Base-by-base conservation (phyloP, 371 early-diverging fungal genomes). In the Haplosporangium sp. region DNA sequence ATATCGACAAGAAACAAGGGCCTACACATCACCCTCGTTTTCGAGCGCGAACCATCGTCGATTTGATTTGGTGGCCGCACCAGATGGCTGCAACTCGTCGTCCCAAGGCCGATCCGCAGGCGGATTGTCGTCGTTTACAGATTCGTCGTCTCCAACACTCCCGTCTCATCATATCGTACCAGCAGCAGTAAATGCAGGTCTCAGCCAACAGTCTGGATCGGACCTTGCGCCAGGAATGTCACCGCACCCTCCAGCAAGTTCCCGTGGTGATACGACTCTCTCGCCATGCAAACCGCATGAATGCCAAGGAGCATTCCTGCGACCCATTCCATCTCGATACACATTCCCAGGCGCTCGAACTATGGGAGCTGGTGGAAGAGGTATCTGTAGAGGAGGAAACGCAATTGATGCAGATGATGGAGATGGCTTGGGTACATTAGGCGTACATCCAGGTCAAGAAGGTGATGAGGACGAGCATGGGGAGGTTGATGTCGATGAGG, bases 361-460 rank as follows among this genome's bases (percentile, higher is more conserved):
- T 5, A 50, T 61, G 62, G 68, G 62, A 5, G 37, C 60, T 13
- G 60, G 67, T 21, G 64, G 70, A 21, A 55, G 38, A 18, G 55
- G 59, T 4, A 41, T 38, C 20, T 13, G 59, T 18, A 48, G 64
- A 51, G 63, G 70, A 11, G 36, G 59, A 29, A 29, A 29, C 4
- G 4, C 29, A 29, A 29, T 1, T 29, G 29, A 29, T 29, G 4
- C 29, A 29, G 4, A 4, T 29, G 29, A 29, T 29, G 29, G 29
- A 4, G 29, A 29, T 29, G 29, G 29, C 4, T 4, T 23, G 52
- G 59, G 23, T 23, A 1, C 70, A 5, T 69, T 60, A 6, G 60
- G 64, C n/a, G 37, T 59, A 10, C 60, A 60, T 46, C 48, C 64
- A 45, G 55, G 59, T 14, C 64, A 64, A 21, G 57, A 43, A 18